phyloP scores from a whole-genome alignment of 1,139 yeast genomes.

The Blastobotrys indianensis region DNA sequence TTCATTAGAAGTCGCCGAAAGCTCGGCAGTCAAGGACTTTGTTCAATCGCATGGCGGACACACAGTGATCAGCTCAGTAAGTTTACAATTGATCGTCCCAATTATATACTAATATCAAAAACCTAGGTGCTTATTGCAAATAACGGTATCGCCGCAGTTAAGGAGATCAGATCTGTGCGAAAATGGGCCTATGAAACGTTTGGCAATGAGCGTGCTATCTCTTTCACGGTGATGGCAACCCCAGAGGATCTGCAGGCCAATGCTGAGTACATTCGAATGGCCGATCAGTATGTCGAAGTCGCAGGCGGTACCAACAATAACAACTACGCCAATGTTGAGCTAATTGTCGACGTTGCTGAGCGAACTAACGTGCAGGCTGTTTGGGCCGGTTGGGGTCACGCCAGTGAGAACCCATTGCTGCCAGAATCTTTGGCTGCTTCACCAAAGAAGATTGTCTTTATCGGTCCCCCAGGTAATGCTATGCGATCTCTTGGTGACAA shows the following conservation, averaged over 20 bases:
- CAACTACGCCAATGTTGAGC: slow-evolving; percentile 95
- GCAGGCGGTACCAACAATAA: slow-evolving; percentile 99
- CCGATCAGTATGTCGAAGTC: slow-evolving; percentile 95
- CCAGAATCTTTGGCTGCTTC: slow-evolving; percentile 93
- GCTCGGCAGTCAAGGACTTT: slow-evolving; percentile 72
- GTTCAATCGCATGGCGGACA: slow-evolving; percentile 88
- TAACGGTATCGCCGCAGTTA: slow-evolving; percentile 98
- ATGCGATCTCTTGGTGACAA: slow-evolving; percentile 99
- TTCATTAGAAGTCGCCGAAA: slow-evolving; percentile 66
- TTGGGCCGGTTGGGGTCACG: slow-evolving; percentile 99
- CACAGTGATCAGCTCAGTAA: slow-evolving; percentile 71
- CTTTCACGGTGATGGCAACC: slow-evolving; percentile 97
- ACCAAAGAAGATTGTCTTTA: slow-evolving; percentile 79
- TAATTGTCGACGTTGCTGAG: slow-evolving; percentile 95
- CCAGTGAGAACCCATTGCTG: slow-evolving; percentile 90
- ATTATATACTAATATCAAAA: background rate
- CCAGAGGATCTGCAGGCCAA: slow-evolving; percentile 97
- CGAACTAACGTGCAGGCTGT: slow-evolving; percentile 96
- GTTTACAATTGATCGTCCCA: slow-evolving; percentile 12
- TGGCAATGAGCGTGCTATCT: slow-evolving; percentile 89
- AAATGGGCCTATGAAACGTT: slow-evolving; percentile 99
- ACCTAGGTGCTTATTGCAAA: slow-evolving; percentile 75
- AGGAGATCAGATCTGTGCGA: slow-evolving; percentile 93
- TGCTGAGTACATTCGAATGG: slow-evolving; percentile 98
- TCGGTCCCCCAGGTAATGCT: slow-evolving; percentile 98